Conservation (phyloP, 139 green algal genomes). For the Chlorella sp. region DNA sequence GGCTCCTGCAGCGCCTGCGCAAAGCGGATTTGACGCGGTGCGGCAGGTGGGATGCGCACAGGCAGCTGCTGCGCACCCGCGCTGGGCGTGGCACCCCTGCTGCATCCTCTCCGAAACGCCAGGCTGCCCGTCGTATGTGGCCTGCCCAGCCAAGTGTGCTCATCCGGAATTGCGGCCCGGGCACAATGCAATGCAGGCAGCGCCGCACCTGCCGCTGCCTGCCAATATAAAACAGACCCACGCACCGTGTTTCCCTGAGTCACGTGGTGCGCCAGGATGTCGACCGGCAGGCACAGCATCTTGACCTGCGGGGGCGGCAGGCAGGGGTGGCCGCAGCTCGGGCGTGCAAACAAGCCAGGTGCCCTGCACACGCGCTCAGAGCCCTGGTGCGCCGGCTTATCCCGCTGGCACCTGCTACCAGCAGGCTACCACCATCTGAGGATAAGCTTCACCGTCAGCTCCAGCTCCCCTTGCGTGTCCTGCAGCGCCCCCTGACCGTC, state of each 20-base stretch:
- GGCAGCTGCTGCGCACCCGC: too few species aligned
- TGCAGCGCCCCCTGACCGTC: too few species aligned
- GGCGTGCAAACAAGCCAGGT: too few species aligned
- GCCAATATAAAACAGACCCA: not conserved
- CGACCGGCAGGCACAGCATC: conserved; percentile 23
- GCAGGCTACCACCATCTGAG: too few species aligned
- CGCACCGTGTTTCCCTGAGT: conserved; percentile 22
- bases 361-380: not conserved
- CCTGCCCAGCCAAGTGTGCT: not conserved
- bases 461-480: conserved; percentile 1
- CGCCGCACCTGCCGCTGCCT: not conserved
- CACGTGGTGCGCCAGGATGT: conserved; percentile 8
- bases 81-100: not conserved
- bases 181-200: too few species aligned
- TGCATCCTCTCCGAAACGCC: not conserved
- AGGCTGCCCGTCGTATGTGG: not conserved
- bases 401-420: too few species aligned
- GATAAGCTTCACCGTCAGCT: not conserved
- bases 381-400: too few species aligned
- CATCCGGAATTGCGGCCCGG: too few species aligned
- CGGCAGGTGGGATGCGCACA: not conserved
- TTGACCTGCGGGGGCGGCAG: not conserved
- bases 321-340: too few species aligned
- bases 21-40: not conserved
- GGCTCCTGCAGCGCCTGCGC: conserved; percentile 23